These are phyloP conservation scores for Paecilomyces fulvus DNA, from an alignment of 2,329 filamentous ascomycete species.

Conservation along the genomic window DNA sequence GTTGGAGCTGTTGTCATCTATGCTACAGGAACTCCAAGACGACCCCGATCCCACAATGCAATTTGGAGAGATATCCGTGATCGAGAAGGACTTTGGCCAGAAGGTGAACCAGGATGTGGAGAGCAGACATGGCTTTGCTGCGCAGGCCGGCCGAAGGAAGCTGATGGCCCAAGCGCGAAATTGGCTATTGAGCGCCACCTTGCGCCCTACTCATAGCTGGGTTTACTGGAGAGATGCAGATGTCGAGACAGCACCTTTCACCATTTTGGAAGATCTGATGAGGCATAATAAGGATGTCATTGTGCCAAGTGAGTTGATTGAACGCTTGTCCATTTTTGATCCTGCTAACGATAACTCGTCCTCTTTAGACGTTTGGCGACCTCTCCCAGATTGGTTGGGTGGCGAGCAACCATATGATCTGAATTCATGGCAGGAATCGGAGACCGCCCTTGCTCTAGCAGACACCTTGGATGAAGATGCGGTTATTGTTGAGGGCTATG, in stretches of 20 bases:
- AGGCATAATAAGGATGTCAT: constrained; percentile 98
- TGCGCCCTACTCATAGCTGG: constrained; percentile 95
- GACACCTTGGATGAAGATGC: constrained; percentile 96
- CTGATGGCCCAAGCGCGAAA: constrained; percentile 97
- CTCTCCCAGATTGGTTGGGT: constrained; percentile 96
- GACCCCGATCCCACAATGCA: constrained; percentile 70
- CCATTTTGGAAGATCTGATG: constrained; percentile 96
- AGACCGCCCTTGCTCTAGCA: constrained; percentile 85
- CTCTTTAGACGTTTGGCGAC: constrained; percentile 82
- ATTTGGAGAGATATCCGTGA: constrained; percentile 93
- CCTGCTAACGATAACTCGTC: background rate
- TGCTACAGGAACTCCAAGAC: constrained; percentile 70
- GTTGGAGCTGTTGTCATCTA: constrained; percentile 62
- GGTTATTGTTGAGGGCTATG: constrained; percentile 97
- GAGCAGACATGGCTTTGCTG: constrained; percentile 92
- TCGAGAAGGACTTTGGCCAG: constrained; percentile 98
- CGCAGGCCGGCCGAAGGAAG: constrained; percentile 87
- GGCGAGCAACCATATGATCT: constrained; percentile 97
- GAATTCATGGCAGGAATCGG: constrained; percentile 99
- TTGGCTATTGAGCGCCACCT: constrained; percentile 87
- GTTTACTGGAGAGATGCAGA: constrained; percentile 99
- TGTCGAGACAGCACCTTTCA: constrained; percentile 93
- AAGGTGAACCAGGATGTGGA: constrained; percentile 97
- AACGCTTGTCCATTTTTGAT: background rate
- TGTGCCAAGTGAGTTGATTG: constrained; percentile 71